Conservation (phyloP, 208 protist species). For the Perkinsela sp. region DNA sequence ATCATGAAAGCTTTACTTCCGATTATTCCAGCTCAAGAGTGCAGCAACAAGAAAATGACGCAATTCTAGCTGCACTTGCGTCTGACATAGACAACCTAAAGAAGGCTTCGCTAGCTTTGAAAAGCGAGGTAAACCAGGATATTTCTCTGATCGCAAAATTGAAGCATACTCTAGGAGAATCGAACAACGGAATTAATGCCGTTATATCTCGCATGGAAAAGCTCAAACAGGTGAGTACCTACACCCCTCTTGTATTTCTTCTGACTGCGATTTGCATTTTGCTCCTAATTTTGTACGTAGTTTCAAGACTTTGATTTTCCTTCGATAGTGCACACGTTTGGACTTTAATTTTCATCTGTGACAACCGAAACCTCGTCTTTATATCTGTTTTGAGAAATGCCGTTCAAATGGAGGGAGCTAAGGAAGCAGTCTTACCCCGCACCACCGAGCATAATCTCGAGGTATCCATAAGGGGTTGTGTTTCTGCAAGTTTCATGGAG, state of each 20-base stretch:
- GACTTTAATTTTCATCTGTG: no score
- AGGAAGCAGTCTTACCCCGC: background rate
- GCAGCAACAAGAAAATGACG: conserved; percentile 1
- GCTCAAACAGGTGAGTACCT: background rate
- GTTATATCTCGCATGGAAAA: background rate
- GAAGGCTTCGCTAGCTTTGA: background rate
- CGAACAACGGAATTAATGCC: background rate
- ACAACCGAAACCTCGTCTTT: no score
- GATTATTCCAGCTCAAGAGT: no score
- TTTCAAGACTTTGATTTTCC: background rate
- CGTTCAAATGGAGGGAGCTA: background rate
- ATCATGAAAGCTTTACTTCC: no score
- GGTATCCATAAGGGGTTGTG: background rate
- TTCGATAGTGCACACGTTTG: no score
- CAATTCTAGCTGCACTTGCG: background rate
- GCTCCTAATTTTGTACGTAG: background rate
- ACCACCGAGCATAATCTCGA: background rate
- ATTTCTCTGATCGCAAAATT: background rate
- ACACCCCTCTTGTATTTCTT: background rate
- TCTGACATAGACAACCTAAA: background rate
- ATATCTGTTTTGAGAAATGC: no score
- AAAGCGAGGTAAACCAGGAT: background rate
- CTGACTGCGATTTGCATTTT: background rate
- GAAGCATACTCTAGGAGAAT: background rate
- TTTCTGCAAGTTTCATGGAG: background rate